These are phyloP conservation scores for Phytopythium sindhum DNA, from an alignment of 352 stramenopile genomes.

Conservation along the genomic window DNA sequence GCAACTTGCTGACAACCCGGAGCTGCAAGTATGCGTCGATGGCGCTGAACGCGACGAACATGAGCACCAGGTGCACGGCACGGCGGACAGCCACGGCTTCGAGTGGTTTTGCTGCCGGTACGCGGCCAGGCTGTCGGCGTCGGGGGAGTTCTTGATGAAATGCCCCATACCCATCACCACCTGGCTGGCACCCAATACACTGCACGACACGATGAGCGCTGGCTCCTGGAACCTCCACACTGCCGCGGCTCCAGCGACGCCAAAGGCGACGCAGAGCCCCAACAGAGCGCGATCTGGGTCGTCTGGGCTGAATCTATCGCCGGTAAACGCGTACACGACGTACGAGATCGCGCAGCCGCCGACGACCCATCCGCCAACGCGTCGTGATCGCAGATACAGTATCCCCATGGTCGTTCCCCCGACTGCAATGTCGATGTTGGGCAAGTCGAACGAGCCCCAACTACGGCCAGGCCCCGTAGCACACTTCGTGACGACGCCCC, in stretches of 20 bases:
- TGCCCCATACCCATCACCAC: background rate
- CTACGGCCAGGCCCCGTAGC: too few relatives aligned
- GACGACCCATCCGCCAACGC: background rate
- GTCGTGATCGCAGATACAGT: background rate
- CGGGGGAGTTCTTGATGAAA: conserved; percentile 1
- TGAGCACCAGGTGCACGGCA: background rate
- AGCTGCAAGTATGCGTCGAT: conserved; percentile 1
- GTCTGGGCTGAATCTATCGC: background rate
- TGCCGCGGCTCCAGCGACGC: background rate
- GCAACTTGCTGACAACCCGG: background rate
- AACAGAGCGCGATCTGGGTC: background rate
- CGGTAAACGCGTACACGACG: background rate
- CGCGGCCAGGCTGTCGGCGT: background rate
- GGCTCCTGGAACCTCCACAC: background rate
- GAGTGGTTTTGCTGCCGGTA: background rate
- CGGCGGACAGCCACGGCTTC: background rate
- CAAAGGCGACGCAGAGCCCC: background rate
- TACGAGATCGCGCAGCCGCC: background rate
- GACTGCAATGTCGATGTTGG: background rate
- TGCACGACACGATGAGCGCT: background rate
- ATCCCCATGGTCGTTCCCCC: background rate
- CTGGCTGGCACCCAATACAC: background rate
- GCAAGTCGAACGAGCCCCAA: background rate
- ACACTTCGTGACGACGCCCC: background rate
- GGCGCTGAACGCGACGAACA: background rate